Percentiles rank a stretch among this genome's conserved stretches.
Evolutionary conservation across 176 grass and related monocot genomes (phyloP).

Genomic region (Elaeis guineensis): DNA sequence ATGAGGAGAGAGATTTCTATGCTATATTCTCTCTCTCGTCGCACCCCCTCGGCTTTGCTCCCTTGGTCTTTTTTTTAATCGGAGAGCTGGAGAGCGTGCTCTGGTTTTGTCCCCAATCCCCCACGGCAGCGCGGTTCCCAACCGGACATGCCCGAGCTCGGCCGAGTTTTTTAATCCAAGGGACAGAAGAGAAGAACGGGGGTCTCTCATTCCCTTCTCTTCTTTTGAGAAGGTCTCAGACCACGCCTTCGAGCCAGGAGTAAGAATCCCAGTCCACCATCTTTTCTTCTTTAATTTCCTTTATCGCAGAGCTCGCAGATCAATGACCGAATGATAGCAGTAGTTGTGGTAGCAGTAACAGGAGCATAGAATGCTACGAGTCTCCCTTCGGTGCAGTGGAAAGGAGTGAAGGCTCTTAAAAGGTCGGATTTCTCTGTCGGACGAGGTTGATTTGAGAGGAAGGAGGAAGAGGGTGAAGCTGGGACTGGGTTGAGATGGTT

Average conservation of each 20-base stretch:
- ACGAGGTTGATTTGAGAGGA: not conserved
- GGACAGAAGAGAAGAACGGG: slow-evolving; percentile 33
- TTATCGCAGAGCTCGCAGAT: slow-evolving; percentile 30
- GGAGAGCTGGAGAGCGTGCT: too few relatives aligned
- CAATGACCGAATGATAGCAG: slow-evolving; percentile 30
- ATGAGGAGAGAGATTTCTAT: too few relatives aligned
- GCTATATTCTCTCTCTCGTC: too few relatives aligned
- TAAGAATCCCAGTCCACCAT: slow-evolving; percentile 4
- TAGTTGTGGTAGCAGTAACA: slow-evolving; percentile 6
- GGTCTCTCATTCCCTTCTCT: slow-evolving; percentile 17
- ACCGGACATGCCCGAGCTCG: not conserved
- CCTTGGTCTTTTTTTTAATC: too few relatives aligned
- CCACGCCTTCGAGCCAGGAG: slow-evolving; percentile 30
- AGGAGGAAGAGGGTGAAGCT: not conserved
- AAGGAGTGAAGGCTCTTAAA: not conserved
- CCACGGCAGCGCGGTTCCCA: not conserved
- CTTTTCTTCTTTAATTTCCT: not conserved
- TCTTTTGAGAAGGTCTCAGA: slow-evolving; percentile 65
- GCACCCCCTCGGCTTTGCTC: too few relatives aligned
- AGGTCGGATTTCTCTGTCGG: not conserved
- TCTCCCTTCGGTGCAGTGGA: not conserved
- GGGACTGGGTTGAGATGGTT: not conserved
- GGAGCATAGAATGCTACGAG: not conserved
- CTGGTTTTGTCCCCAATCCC: too few relatives aligned
- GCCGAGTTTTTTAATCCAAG: not conserved